Base-by-base conservation (phyloP, 2,329 filamentous ascomycete genomes). In the Pseudovirgaria hyperparasitica region DNA sequence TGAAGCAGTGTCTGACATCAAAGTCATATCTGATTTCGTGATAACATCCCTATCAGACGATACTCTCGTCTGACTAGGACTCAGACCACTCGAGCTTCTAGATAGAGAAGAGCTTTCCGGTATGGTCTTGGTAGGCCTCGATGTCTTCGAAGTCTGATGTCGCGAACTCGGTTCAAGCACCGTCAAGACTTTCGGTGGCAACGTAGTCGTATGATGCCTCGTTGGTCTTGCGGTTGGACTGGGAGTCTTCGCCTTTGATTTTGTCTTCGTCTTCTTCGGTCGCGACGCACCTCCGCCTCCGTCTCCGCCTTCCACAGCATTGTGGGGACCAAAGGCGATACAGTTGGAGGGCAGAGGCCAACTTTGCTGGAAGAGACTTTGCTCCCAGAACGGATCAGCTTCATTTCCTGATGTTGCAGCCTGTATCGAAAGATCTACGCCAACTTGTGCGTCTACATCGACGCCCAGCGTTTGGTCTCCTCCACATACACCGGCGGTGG, bases 381-480 rank as follows among this genome's bases (percentile, higher is more conserved):
- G 26, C 16, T 27, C 18, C 35, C 35, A 40, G 28, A 40, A 40
- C 4, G 37, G 37, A 25, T 26, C 29, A 2, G 30, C 31, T 23
- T 35, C 34, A 14, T 40, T 32, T 17, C 30, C 37, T 9, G 31
- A 33, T 2, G 22, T 31, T 8, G 37, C 33, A 5, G 37, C 37
- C 16, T 29, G 23, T 11, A 26, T 34, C 13, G 15, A 20, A 6
- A 40, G 31, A 12, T 38, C 35, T 8, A 35, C 34, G n/a, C 37
- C 36, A 22, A 40, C 29, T 4, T 23, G 16, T n/a, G 37, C 28
- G 18, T 36, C 24, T 6, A 38, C 23, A 16, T 38, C 35, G 9
- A 40, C 37, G 23, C 37, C 37, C 19, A 40, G 23, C 2, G 33
- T 38, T 21, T 40, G 33, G 13, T 36, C 26, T 3, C 28, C 30